Evolutionary conservation across 345 rosid species (phyloP).

Genomic region (Pistacia integerrima): DNA sequence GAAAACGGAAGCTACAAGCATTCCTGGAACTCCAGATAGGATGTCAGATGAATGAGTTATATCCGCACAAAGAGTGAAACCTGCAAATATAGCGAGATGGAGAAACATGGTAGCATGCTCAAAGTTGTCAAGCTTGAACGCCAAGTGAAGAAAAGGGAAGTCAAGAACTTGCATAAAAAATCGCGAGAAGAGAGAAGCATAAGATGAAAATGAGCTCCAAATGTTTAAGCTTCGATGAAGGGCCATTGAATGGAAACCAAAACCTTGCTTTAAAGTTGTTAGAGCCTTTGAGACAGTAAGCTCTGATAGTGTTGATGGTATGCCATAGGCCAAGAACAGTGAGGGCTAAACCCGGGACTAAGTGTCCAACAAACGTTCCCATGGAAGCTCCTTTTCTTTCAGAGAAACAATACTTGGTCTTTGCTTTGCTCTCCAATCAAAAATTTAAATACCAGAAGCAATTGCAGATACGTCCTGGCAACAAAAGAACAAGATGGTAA

Average conservation of each 20-base stretch:
- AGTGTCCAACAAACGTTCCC: slow-evolving; percentile 77
- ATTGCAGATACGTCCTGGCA: background rate
- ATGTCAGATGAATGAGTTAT: slow-evolving; percentile 43
- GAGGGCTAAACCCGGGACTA: slow-evolving; percentile 70
- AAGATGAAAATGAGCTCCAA: slow-evolving; percentile 58
- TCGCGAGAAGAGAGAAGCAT: slow-evolving; percentile 62
- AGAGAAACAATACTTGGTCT: slow-evolving; percentile 14
- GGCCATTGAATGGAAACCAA: slow-evolving; percentile 55
- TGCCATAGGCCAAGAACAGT: slow-evolving; percentile 85
- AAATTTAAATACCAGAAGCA: slow-evolving; percentile 35
- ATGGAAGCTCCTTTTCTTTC: slow-evolving; percentile 29
- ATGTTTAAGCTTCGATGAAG: slow-evolving; percentile 43
- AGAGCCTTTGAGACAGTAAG: slow-evolving; percentile 63
- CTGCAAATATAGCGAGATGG: slow-evolving; percentile 73
- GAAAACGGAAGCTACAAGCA: slow-evolving; percentile 65
- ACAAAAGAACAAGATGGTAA: slow-evolving; percentile 16
- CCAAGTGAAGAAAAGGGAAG: slow-evolving; percentile 46
- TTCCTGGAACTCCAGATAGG: slow-evolving; percentile 52
- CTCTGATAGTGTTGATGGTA: slow-evolving; percentile 58
- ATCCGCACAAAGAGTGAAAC: slow-evolving; percentile 66
- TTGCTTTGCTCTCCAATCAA: slow-evolving; percentile 4
- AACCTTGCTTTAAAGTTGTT: slow-evolving; percentile 47
- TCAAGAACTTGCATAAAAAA: slow-evolving; percentile 54
- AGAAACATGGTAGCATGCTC: slow-evolving; percentile 91
- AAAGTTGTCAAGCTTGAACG: slow-evolving; percentile 59